Evolutionary conservation across 192 early-diverging fungal species (phyloP), one percentile per base, ranked within the genome.

Genomic region (Umbelopsis sp.): DNA sequence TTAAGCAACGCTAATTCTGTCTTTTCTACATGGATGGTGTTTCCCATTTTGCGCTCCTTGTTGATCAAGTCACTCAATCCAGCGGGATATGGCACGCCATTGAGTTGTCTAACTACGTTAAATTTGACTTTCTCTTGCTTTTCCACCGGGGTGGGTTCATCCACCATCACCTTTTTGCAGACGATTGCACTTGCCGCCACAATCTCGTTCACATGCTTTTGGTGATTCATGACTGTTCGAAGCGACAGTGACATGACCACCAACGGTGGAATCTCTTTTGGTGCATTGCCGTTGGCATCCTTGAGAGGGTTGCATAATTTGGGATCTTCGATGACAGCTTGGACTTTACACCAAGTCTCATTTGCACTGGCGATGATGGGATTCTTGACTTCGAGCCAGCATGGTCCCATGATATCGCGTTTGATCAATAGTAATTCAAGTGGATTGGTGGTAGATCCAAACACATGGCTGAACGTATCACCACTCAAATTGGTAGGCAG

Each of bases 371-470:
- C 83, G 3, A 88, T 70, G 20, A 80, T 72, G 0, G 90, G 85
- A 21, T 92, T 69, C 44, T 78, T 81, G 30, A 98, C 85, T 15
- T 84, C 74, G 0, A 99, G 80, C 98, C 98, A 99, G 67, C 90
- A 92, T 7, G 98, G 98, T 1, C 98, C 98, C 94, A 95, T 98
- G 27, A 99, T 79, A 66, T 94, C 90, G 22, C 96, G 86, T 78
- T 98, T 95, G 23, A 97, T 85, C n/a, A 98, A 74, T 52, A 99
- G 91, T 25, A 93, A 87, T 79, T 99, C 98, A n/a, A 98, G 80
- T 1, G 94, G 91, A 47, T 81, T 88, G 13, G 94, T 94, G 49
- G 90, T 87, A 5, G 91, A 83, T 13, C 97, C 98, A 85, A 99
- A 98, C 3, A 93, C 82, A 64, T 89, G 91, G 69, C 88, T 88